phyloP scores from a whole-genome alignment of 768 basidiomycete genomes.

The Tulasnella sp. region DNA sequence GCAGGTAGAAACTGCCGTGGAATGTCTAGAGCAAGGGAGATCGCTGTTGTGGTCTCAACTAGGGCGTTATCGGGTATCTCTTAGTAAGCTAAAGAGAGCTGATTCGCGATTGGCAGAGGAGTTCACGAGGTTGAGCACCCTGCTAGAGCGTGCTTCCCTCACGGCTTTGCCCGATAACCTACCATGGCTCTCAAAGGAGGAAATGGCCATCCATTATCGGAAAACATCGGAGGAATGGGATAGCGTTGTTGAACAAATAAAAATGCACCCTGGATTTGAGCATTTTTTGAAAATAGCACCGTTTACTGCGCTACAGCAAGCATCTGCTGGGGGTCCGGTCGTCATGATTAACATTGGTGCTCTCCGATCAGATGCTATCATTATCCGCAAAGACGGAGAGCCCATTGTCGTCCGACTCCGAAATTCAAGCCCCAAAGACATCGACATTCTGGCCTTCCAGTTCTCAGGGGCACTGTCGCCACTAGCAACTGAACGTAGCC shows the following conservation, averaged over 20 bases:
- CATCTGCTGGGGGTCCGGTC: slow-evolving; percentile 4
- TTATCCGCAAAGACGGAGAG: background rate
- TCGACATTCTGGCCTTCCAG: background rate
- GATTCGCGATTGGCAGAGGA: background rate
- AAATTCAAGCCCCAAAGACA: background rate
- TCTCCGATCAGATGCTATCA: background rate
- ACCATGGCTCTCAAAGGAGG: too few species aligned
- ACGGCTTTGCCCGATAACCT: too few species aligned
- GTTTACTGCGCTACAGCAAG: slow-evolving; percentile 2
- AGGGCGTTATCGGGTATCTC: background rate
- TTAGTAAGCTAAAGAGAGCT: background rate
- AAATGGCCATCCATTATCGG: too few species aligned
- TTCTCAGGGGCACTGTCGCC: too few species aligned
- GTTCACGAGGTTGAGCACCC: background rate
- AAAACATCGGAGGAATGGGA: slow-evolving; percentile 2
- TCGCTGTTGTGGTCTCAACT: background rate
- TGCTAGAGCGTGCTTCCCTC: background rate
- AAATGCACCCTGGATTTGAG: slow-evolving; percentile 3
- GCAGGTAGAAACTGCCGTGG: background rate
- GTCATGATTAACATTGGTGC: background rate
- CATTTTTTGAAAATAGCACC: slow-evolving; percentile 1
- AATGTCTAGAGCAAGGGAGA: background rate
- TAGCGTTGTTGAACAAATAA: background rate
- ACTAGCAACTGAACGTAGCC: too few species aligned
- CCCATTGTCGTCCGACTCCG: background rate